Evolutionary conservation across 192 early-diverging fungal species (phyloP), one percentile per base, ranked within the genome.

Genomic region (Cladochytrium replicatum): DNA sequence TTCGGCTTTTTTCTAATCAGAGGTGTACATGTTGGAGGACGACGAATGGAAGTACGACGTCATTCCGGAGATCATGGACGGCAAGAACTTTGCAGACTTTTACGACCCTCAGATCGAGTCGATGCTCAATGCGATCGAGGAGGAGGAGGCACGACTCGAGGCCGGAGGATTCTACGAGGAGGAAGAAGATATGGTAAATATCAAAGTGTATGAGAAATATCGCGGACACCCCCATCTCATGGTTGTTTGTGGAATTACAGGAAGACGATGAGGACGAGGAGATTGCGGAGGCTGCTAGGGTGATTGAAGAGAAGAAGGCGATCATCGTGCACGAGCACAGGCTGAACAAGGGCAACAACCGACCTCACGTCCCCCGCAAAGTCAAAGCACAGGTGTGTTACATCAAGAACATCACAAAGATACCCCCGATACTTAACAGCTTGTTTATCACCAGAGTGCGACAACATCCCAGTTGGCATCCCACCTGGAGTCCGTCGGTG

Each of bases 71-170:
- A 92, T 99, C 67, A 86, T 92, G 81, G 83, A 97, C 58, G 94
- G 94, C 58, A 88, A 91, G 75, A 99, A 99, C 71, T 78, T 99
- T 28, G 89, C 90, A 17, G 97, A 99, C 74, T 99, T 97, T 66
- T 71, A 97, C 61, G 97, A 99, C 72, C 74, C 93, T 25, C 91
- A 97, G 3, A 97, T 99, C 64, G 91, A 91, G 57, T 88, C 92
- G 64, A 85, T 86, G 58, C 68, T 99, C 52, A 92, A 88, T 21
- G 91, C 83, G 51, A 77, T 99, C 28, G 94, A 99, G 64, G 80
- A 84, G 52, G 97, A 99, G 66, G 97, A 99, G 72, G 94, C 96
- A 69, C 72, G 83, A 41, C 69, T 99, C 22, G 83, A 77, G n/a
- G 83, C 86, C 32, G 87, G 95, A 67, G 94, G 94, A 24, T 83